These are phyloP conservation scores for Colletotrichum siamense DNA, from an alignment of 2,329 filamentous ascomycete genomes.

Conservation along the genomic window DNA sequence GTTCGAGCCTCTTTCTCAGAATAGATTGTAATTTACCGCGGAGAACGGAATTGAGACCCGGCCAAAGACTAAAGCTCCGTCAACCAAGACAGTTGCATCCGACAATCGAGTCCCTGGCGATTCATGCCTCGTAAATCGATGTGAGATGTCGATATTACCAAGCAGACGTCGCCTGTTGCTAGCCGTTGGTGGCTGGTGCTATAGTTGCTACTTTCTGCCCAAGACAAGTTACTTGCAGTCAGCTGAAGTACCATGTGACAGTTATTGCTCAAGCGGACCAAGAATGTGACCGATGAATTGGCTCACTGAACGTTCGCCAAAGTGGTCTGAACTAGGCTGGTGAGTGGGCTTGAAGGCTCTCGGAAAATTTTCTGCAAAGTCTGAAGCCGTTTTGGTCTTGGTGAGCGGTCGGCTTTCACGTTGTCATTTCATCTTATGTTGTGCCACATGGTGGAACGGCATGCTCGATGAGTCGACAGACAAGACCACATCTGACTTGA, in stretches of 20 bases:
- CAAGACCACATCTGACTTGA: background rate
- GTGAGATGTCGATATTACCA: background rate
- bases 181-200: background rate
- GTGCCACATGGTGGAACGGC: background rate
- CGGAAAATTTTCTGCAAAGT: background rate
- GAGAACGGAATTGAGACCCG: background rate
- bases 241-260: background rate
- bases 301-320: background rate
- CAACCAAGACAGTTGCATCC: background rate
- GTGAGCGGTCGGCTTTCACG: background rate
- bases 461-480: background rate
- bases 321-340: background rate
- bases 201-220: background rate
- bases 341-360: background rate
- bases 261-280: background rate
- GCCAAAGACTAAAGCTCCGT: background rate
- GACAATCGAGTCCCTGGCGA: background rate
- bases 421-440: background rate
- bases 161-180: background rate
- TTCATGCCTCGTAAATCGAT: background rate
- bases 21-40: background rate
- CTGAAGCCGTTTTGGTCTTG: background rate
- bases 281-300: background rate
- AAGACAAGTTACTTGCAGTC: background rate
- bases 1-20: background rate